Conservation (phyloP, 805 yeast species). For the Saccharomycopsis fibuligera region DNA sequence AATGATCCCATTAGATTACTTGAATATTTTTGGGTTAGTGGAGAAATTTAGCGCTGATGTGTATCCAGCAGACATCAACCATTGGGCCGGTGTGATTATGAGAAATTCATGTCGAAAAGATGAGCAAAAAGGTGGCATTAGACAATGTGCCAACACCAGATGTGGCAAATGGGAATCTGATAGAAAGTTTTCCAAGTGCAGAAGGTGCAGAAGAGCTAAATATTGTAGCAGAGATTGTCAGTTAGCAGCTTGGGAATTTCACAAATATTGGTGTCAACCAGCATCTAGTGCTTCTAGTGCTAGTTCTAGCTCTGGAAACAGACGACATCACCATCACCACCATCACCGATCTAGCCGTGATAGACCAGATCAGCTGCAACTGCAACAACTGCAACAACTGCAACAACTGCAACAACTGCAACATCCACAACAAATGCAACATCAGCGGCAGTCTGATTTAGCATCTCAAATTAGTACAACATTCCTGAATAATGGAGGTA, state of each 20-base stretch:
- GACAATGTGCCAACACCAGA: slow-evolving; percentile 90
- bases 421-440: background rate
- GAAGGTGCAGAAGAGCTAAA: slow-evolving; percentile 90
- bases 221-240: slow-evolving; percentile 93
- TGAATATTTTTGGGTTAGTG: slow-evolving; percentile 83
- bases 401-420: background rate
- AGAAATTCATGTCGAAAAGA: slow-evolving; percentile 91
- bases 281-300: slow-evolving; percentile 27
- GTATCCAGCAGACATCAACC: slow-evolving; percentile 73
- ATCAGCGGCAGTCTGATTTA: too few species aligned
- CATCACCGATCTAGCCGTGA: slow-evolving; percentile 4
- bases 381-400: background rate
- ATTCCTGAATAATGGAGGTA: too few species aligned
- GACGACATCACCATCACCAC: slow-evolving; percentile 4
- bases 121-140: slow-evolving; percentile 77
- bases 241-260: slow-evolving; percentile 85
- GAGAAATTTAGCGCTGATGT: slow-evolving; percentile 75
- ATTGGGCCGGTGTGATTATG: slow-evolving; percentile 98
- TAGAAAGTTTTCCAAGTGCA: slow-evolving; percentile 90
- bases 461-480: too few species aligned
- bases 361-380: background rate
- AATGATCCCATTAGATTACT: slow-evolving; percentile 38
- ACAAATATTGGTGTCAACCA: slow-evolving; percentile 86
- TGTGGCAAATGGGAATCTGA: slow-evolving; percentile 92
- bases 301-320: background rate